A percentile compares a stretch with the other conserved stretches of the same genome.
phyloP scores from a whole-genome alignment of 2,329 filamentous ascomycete species.

The Alternaria rosae region DNA sequence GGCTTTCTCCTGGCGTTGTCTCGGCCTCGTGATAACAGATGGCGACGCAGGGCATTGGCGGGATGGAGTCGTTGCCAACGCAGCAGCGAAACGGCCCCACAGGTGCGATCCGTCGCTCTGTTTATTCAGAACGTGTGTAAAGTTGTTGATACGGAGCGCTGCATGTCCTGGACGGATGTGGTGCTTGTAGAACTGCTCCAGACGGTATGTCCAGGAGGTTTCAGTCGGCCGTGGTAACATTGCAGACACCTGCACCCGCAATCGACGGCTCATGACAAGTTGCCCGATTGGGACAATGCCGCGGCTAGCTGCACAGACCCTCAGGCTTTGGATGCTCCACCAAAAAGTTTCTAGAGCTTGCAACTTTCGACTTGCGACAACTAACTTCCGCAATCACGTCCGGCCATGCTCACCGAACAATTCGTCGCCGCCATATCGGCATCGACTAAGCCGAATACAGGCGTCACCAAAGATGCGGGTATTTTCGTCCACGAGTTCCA shows the following conservation, averaged over 20 bases:
- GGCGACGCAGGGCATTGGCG: not conserved
- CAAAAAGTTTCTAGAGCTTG: conserved; percentile 23
- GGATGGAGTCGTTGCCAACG: not conserved
- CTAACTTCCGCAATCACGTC: not conserved
- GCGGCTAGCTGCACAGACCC: conserved; percentile 11
- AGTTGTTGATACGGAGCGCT: not conserved
- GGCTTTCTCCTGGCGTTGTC: not conserved
- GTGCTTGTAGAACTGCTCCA: not conserved
- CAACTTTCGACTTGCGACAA: conserved; percentile 7
- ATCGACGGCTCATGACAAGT: not conserved
- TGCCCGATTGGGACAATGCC: not conserved
- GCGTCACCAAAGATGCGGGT: conserved; percentile 75
- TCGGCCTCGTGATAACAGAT: not conserved
- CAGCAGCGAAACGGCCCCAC: not conserved
- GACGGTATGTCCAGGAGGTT: not conserved
- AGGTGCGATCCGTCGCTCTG: not conserved
- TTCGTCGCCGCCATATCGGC: conserved; percentile 59
- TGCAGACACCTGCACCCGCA: not conserved
- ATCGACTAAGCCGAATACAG: conserved; percentile 53
- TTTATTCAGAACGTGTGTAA: not conserved
- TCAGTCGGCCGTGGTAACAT: not conserved
- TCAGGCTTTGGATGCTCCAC: conserved; percentile 6
- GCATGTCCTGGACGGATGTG: not conserved
- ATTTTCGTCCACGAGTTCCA: conserved; percentile 86
- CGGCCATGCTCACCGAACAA: conserved; percentile 59